Percentiles rank a stretch among this genome's conserved stretches.
phyloP scores from a whole-genome alignment of 1,284 basidiomycete species.

The Ustilago crameri region DNA sequence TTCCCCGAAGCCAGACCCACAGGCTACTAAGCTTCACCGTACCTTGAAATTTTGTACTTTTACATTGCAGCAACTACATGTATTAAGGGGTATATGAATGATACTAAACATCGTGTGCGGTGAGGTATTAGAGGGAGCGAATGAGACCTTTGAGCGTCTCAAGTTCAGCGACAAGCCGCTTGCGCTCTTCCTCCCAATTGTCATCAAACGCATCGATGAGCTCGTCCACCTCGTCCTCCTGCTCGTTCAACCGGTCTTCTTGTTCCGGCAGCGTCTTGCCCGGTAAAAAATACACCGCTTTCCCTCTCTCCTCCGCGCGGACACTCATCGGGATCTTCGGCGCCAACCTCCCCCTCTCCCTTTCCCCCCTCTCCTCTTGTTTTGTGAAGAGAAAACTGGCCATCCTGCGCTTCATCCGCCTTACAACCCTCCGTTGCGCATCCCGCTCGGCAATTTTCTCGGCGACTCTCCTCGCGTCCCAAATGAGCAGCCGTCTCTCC shows the following conservation, averaged over 20 bases:
- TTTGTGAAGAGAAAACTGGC: conserved; percentile 34
- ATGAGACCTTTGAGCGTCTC: conserved; percentile 14
- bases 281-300: conserved; percentile 33
- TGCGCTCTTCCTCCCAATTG: neutral
- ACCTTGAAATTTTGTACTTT: too few relatives aligned
- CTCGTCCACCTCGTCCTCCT: conserved; percentile 48
- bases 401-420: conserved; percentile 29
- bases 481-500: conserved; percentile 1
- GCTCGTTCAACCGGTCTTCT: conserved; percentile 35
- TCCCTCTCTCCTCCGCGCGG: neutral
- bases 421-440: conserved; percentile 20
- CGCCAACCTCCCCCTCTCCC: conserved; percentile 2
- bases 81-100: too few relatives aligned
- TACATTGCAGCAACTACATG: too few relatives aligned
- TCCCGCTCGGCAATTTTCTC: conserved; percentile 19
- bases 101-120: too few relatives aligned
- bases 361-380: neutral
- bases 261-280: conserved; percentile 30
- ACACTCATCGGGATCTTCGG: conserved; percentile 10
- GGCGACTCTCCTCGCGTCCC: conserved; percentile 26
- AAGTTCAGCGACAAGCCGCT: conserved; percentile 1
- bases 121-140: neutral
- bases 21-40: conserved; percentile 8
- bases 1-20: conserved; percentile 30
- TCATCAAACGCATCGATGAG: conserved; percentile 32